phyloP scores from a whole-genome alignment of 768 basidiomycete genomes.

The Tubosaeta sp. region DNA sequence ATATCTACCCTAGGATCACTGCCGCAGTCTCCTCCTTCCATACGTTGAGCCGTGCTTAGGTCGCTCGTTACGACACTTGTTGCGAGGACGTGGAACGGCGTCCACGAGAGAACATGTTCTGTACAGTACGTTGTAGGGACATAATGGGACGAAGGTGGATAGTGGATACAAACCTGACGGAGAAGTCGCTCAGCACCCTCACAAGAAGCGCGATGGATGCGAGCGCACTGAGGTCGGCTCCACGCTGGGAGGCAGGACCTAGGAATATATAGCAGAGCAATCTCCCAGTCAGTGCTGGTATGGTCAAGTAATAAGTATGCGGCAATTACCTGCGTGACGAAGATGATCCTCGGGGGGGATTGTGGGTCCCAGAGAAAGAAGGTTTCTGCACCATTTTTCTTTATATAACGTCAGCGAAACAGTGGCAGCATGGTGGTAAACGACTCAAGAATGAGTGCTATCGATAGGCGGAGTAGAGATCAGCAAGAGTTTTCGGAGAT shows the following conservation, averaged over 20 bases:
- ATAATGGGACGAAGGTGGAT: neutral
- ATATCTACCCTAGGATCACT: constrained; percentile 15
- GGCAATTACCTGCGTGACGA: constrained; percentile 29
- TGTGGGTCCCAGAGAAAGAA: constrained; percentile 30
- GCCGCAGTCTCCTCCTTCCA: constrained; percentile 45
- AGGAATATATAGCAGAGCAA: constrained; percentile 1
- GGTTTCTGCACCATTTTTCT: constrained; percentile 15
- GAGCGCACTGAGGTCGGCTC: constrained; percentile 49
- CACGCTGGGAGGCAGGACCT: constrained; percentile 38
- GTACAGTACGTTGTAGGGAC: constrained; percentile 11
- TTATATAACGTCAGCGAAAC: constrained; percentile 31
- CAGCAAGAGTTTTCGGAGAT: constrained; percentile 20
- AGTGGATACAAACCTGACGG: constrained; percentile 38
- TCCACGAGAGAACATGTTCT: constrained; percentile 40
- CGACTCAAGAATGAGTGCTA: constrained; percentile 10
- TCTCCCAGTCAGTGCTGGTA: constrained; percentile 7
- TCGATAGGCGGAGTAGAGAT: constrained; percentile 29
- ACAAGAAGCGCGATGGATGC: constrained; percentile 75
- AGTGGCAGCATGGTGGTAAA: constrained; percentile 18
- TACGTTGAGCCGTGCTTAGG: constrained; percentile 66
- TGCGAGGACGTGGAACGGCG: constrained; percentile 60
- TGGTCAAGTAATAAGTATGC: constrained; percentile 7
- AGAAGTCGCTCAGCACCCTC: constrained; percentile 56
- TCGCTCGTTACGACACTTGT: constrained; percentile 71
- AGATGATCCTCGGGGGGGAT: constrained; percentile 28